Evolutionary conservation across 768 basidiomycete genomes (phyloP).

Genomic region (Lentinula raphanica): DNA sequence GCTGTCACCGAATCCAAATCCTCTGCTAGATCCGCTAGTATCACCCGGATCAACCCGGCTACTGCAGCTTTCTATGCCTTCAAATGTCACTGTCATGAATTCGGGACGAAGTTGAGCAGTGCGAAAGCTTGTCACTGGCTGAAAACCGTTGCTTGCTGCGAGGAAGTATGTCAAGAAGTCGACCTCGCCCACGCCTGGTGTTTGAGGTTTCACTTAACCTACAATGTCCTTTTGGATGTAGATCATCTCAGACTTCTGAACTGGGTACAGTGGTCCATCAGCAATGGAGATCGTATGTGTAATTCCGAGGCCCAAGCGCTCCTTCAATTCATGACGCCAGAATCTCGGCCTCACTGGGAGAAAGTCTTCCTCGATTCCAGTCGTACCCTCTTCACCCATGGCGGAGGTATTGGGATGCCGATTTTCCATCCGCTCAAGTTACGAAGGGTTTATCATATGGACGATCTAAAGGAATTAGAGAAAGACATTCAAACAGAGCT

Average conservation of each 20-base stretch:
- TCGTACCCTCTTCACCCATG: background rate
- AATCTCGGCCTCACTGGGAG: background rate
- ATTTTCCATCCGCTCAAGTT: background rate
- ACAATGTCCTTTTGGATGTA: slow-evolving; percentile 2
- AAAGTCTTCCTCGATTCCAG: background rate
- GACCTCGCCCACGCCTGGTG: slow-evolving; percentile 9
- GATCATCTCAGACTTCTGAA: background rate
- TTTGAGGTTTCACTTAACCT: slow-evolving; percentile 10
- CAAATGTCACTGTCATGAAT: slow-evolving; percentile 7
- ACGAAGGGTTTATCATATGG: background rate
- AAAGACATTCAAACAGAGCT: slow-evolving; percentile 7
- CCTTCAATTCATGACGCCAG: background rate
- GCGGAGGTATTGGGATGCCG: slow-evolving; percentile 9
- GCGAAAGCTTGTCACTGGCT: slow-evolving; percentile 9
- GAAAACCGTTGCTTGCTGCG: background rate
- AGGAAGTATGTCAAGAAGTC: slow-evolving; percentile 6
- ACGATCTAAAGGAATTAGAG: background rate
- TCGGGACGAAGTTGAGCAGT: slow-evolving; percentile 4
- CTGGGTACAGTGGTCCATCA: slow-evolving; percentile 6
- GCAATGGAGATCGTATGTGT: slow-evolving; percentile 7
- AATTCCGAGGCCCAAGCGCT: background rate
- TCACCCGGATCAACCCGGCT: slow-evolving; percentile 1
- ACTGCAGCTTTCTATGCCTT: slow-evolving; percentile 10
- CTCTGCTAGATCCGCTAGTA: background rate
- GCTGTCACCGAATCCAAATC: background rate